Evolutionary conservation across 306 rosid genomes (phyloP), one percentile per base, ranked within the genome.

Genomic region (Cucumis hystrix): DNA sequence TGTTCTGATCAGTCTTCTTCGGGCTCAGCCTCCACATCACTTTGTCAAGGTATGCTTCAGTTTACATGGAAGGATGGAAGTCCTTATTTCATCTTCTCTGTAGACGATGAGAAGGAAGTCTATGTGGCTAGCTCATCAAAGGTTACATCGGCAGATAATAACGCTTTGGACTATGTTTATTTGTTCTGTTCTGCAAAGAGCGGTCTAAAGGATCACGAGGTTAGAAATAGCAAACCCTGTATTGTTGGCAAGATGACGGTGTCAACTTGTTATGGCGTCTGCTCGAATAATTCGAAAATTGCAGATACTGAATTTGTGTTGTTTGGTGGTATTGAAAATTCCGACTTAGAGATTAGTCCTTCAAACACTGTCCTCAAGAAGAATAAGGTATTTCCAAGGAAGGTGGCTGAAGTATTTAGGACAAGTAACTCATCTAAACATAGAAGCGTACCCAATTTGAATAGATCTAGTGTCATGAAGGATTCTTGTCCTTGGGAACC

Each of bases 31-130:
- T 79, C 89, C 17, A 76, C 96, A 9, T 20, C 79, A 43, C 55
- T 83, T 63, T 84, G 86, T 75, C 98, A 84, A 78, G 98, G 97
- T 79, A 96, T 96, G 99, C 93, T 96, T 64, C 98, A 96, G 77
- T 96, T 93, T 68, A 86, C 88, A 0, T 96, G 98, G 99, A 91
- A 83, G 84, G 87, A 80, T 33, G 98, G 98, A 71, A 69, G 80
- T 82, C 99, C 97, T 82, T 92, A 73, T 75, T 92, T 92, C 84
- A 86, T 91, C 54, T 91, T 92, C 85, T 87, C 96, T 6, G 88
- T 85, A 10, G 98, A 92, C 76, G 91, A 91, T 83, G 88, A 88
- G 83, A 84, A 84, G 79, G 97, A 91, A 80, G 84, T 89, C 65
- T 92, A 87, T 79, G 83, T 91, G 25, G 90, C 98, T 71, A 84